These are phyloP conservation scores for Thoreauomyces humboldtii DNA, from an alignment of 192 early-diverging fungal genomes.

Conservation along the genomic window DNA sequence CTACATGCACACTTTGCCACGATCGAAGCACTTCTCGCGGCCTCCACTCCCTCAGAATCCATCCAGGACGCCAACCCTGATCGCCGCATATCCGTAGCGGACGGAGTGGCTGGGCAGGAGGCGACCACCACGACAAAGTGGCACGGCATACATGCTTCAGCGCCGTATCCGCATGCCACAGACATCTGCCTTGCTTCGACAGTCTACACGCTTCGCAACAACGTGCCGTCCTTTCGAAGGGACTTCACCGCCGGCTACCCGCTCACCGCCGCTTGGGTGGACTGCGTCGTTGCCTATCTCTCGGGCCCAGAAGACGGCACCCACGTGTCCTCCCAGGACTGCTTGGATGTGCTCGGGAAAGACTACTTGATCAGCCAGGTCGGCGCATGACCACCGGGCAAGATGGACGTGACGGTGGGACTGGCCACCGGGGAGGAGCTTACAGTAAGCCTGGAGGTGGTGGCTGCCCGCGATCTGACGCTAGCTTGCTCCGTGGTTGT, in stretches of 20 bases:
- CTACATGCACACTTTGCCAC: not conserved
- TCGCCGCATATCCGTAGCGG: not conserved
- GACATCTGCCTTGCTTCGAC: conserved; percentile 3
- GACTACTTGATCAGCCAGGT: not conserved
- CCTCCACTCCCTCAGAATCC: not conserved
- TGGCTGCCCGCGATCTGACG: too few relatives aligned
- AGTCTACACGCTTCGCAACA: not conserved
- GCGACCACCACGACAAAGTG: not conserved
- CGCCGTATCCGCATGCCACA: conserved; percentile 4
- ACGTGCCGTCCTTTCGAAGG: not conserved
- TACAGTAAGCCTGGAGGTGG: too few relatives aligned
- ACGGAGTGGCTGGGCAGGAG: not conserved
- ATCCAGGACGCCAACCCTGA: not conserved
- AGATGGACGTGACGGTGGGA: too few relatives aligned
- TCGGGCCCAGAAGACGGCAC: not conserved
- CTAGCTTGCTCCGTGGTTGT: too few relatives aligned
- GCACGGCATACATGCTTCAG: not conserved
- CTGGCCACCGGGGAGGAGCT: too few relatives aligned
- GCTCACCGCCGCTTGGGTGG: not conserved
- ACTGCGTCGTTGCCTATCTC: not conserved
- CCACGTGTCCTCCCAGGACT: not conserved
- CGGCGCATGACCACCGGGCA: too few relatives aligned
- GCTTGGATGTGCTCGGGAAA: not conserved
- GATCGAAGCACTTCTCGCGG: not conserved
- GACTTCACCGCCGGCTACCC: not conserved